phyloP scores from a whole-genome alignment of 495 filamentous ascomycete species.

The Aspergillus nanangensis region DNA sequence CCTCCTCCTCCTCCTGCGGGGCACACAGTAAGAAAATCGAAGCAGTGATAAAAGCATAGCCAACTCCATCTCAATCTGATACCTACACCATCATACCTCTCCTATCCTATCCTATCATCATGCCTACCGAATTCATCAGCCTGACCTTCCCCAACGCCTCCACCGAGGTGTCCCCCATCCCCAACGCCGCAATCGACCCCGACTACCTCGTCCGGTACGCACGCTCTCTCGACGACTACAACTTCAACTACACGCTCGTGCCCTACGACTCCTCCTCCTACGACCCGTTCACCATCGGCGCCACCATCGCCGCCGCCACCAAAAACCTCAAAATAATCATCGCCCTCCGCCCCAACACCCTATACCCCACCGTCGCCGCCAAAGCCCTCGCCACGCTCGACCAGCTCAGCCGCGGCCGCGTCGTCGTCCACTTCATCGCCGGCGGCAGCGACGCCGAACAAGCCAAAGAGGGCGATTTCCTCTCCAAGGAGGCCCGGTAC shows the following conservation, averaged over 20 bases:
- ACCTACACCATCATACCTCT: neutral
- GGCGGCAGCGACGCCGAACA: constrained; percentile 51
- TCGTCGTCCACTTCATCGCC: constrained; percentile 53
- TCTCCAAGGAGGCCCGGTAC: constrained; percentile 49
- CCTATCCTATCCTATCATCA: constrained; percentile 15
- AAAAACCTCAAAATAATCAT: constrained; percentile 54
- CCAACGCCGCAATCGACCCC: constrained; percentile 40
- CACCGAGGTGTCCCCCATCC: constrained; percentile 46
- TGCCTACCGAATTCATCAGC: constrained; percentile 54
- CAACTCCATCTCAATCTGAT: neutral
- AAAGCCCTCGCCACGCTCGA: constrained; percentile 52
- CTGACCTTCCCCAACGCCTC: constrained; percentile 46
- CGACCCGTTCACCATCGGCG: constrained; percentile 48
- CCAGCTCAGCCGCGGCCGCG: constrained; percentile 46
- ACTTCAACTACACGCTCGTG: constrained; percentile 50
- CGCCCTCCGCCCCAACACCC: constrained; percentile 50
- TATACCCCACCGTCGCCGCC: constrained; percentile 52
- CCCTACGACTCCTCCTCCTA: constrained; percentile 47
- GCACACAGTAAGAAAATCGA: too few species aligned
- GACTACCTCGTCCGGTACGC: constrained; percentile 46
- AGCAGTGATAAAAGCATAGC: too few species aligned
- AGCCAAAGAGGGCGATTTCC: constrained; percentile 48
- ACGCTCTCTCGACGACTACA: constrained; percentile 47
- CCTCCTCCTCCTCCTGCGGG: too few species aligned
- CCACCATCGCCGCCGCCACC: constrained; percentile 46